A percentile compares a stretch with the other conserved stretches of the same genome.
Conservation (phyloP, 2,329 filamentous ascomycete genomes). For the Pseudogymnoascus sp. region DNA sequence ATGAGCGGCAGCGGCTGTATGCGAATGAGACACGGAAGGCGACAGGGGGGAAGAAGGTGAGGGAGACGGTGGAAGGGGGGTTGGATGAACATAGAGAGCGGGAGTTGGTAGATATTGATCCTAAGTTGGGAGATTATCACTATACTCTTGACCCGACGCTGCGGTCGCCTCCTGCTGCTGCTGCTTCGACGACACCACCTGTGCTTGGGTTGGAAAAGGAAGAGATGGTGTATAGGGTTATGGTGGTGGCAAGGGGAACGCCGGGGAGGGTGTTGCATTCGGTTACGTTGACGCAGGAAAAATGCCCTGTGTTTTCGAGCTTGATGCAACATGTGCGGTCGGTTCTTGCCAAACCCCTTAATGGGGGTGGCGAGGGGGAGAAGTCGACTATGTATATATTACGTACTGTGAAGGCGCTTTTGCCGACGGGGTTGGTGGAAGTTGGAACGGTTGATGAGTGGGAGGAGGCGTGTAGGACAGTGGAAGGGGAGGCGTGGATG, state of each 20-base stretch:
- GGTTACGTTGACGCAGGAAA: slow-evolving; percentile 16
- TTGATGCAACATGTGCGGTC: slow-evolving; percentile 22
- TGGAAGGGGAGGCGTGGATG: slow-evolving; percentile 26
- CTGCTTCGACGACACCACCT: not conserved
- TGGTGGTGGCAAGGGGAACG: slow-evolving; percentile 21
- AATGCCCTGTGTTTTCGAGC: slow-evolving; percentile 22
- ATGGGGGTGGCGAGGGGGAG: slow-evolving; percentile 12
- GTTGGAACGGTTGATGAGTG: slow-evolving; percentile 23
- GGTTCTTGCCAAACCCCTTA: slow-evolving; percentile 11
- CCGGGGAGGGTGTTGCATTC: slow-evolving; percentile 18
- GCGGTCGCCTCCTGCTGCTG: not conserved
- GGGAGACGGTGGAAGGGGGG: not conserved
- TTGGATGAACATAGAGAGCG: not conserved
- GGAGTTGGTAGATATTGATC: slow-evolving; percentile 12
- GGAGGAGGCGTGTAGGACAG: slow-evolving; percentile 16
- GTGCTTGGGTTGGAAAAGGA: not conserved
- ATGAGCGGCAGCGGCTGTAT: slow-evolving; percentile 28
- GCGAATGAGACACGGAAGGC: slow-evolving; percentile 21
- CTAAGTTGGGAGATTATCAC: slow-evolving; percentile 13
- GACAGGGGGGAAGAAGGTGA: slow-evolving; percentile 12
- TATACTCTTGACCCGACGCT: slow-evolving; percentile 10
- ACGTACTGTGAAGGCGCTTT: slow-evolving; percentile 20
- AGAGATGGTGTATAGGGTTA: slow-evolving; percentile 21
- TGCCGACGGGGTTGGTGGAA: slow-evolving; percentile 20
- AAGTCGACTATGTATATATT: slow-evolving; percentile 13